These are phyloP conservation scores for Podaxis sp. DNA, from an alignment of 768 basidiomycete genomes.

Conservation along the genomic window DNA sequence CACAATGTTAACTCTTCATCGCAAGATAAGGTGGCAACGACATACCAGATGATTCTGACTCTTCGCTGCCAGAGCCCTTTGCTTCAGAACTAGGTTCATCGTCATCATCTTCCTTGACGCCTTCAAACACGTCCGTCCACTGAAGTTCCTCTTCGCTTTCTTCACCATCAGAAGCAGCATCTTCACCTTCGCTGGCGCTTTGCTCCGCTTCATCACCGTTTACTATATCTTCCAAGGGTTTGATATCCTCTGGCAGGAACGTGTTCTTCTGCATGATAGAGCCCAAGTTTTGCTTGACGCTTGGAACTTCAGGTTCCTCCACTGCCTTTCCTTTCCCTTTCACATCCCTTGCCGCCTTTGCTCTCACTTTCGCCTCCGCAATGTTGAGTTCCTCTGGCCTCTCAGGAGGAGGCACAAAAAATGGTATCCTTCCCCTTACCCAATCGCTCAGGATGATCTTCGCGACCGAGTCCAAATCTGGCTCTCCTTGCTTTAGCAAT, in stretches of 20 bases:
- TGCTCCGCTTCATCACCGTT: slow-evolving; percentile 43
- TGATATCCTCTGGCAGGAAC: slow-evolving; percentile 84
- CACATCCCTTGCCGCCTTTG: slow-evolving; percentile 40
- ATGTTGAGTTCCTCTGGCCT: slow-evolving; percentile 68
- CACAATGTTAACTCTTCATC: neutral
- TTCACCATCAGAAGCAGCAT: slow-evolving; percentile 32
- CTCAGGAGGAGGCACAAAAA: slow-evolving; percentile 92
- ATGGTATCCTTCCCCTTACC: slow-evolving; percentile 97
- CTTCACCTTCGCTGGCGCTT: slow-evolving; percentile 36
- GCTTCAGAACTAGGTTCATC: neutral
- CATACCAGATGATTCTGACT: slow-evolving; percentile 26
- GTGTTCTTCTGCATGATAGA: slow-evolving; percentile 88
- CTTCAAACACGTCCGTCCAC: slow-evolving; percentile 88
- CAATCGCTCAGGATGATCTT: slow-evolving; percentile 96
- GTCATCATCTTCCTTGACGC: slow-evolving; percentile 36
- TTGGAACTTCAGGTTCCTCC: slow-evolving; percentile 42
- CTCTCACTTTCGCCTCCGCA: slow-evolving; percentile 61
- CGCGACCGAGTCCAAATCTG: slow-evolving; percentile 87
- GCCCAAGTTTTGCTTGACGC: slow-evolving; percentile 84
- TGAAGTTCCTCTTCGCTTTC: slow-evolving; percentile 53
- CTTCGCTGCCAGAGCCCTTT: slow-evolving; percentile 25
- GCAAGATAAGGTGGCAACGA: slow-evolving; percentile 9
- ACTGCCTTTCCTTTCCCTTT: slow-evolving; percentile 59
- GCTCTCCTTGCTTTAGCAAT: slow-evolving; percentile 91
- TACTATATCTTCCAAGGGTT: slow-evolving; percentile 55